Percentiles rank a stretch among this genome's conserved stretches.
Conservation (phyloP, 2,329 filamentous ascomycete species). For the Botryotinia narcissicola region DNA sequence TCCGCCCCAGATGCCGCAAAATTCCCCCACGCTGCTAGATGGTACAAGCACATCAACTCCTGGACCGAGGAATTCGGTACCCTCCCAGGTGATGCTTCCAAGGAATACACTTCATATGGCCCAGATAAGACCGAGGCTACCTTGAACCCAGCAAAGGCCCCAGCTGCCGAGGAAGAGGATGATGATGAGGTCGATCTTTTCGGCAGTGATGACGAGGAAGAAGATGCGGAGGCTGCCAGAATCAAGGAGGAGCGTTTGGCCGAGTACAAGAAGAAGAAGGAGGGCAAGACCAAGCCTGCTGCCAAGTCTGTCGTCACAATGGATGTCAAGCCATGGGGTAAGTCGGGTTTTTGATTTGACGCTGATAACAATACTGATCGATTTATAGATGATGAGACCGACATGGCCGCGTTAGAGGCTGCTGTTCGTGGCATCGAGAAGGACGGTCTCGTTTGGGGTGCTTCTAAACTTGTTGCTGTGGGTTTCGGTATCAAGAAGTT, state of each 20-base stretch:
- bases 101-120: slow-evolving; percentile 86
- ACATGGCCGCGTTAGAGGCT: slow-evolving; percentile 78
- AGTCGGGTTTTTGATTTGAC: slow-evolving; percentile 28
- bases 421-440: slow-evolving; percentile 80
- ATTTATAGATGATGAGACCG: slow-evolving; percentile 79
- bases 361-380: slow-evolving; percentile 26
- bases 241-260: slow-evolving; percentile 86
- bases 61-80: slow-evolving; percentile 91
- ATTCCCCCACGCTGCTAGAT: slow-evolving; percentile 91
- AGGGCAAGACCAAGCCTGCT: slow-evolving; percentile 81
- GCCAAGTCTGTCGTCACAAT: slow-evolving; percentile 96
- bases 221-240: slow-evolving; percentile 80
- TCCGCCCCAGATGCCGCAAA: slow-evolving; percentile 74
- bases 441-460: slow-evolving; percentile 96
- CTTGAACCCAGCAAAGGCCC: slow-evolving; percentile 82
- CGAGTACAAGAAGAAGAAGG: slow-evolving; percentile 98
- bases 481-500: slow-evolving; percentile 99
- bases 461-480: slow-evolving; percentile 81
- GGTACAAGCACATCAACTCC: slow-evolving; percentile 97
- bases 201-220: slow-evolving; percentile 89
- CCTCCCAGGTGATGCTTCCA: slow-evolving; percentile 86
- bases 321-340: slow-evolving; percentile 99
- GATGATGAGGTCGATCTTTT: slow-evolving; percentile 92
- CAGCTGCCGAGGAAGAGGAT: slow-evolving; percentile 69
- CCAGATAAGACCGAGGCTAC: slow-evolving; percentile 76